Evolutionary conservation across 1,284 basidiomycete species (phyloP), one percentile per base, ranked within the genome.

Genomic region (Ustilago hordei): DNA sequence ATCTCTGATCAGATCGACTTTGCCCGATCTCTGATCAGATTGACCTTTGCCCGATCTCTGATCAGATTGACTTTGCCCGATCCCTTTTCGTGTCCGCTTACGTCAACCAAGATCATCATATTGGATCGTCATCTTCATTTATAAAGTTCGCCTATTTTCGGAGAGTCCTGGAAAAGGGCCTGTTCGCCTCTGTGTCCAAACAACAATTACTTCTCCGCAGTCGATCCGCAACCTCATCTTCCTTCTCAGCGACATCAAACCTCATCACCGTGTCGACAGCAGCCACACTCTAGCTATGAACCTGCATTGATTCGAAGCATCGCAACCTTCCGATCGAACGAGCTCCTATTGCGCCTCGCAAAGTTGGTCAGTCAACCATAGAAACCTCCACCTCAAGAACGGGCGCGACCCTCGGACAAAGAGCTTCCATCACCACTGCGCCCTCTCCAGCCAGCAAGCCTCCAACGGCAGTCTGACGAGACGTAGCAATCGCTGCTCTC

Each of bases 351-450:
- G 43, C 7, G 7, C n/a, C 54, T 39, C 9, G 54, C 43, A 12
- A n/a, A 35, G 15, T 19, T 39, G 15, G 36, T 8, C 19, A 34
- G 8, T 32, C 48, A 52, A 45, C 35, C 54, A 35, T 53, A 43
- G 31, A 34, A 43, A 65, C 55, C 43, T 65, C 54, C 55, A 64
- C 54, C 59, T 38, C 62, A 19, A 48, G 11, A 15, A 58, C 69
- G 59, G 45, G 69, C 38, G 41, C 19, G 39, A 48, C 38, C 67
- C 67, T 55, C 58, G 67, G 57, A 60, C 67, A 15, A n/a, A 62
- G 43, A 43, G 38, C 50, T 43, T 28, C 32, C 8, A 32, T 28
- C 28, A 17, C 17, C 53, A 35, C 12, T 32, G 39, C 11, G 8
- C 28, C 28, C 6, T 15, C 39, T 9, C 43, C 35, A 59, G 32